Conservation (phyloP, 169 alveolate species). For the Eimeria tenella region DNA sequence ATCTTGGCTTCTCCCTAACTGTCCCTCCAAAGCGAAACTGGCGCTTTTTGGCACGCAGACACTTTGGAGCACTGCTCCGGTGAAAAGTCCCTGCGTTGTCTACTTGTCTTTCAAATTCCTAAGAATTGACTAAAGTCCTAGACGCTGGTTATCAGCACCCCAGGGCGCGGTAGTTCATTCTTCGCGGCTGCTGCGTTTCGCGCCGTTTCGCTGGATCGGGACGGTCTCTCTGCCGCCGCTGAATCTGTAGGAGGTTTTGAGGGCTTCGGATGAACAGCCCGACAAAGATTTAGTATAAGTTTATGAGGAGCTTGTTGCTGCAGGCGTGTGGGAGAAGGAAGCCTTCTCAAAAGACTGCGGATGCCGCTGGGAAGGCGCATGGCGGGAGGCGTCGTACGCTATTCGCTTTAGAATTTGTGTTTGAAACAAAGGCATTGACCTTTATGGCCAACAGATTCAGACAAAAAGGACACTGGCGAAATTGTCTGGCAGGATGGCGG, state of each 20-base stretch:
- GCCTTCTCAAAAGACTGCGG: too few relatives aligned
- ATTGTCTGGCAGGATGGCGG: neutral
- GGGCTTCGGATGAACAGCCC: too few relatives aligned
- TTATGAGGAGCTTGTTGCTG: too few relatives aligned
- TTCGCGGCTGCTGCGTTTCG: neutral
- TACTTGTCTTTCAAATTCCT: neutral
- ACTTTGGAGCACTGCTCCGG: constrained; percentile 21
- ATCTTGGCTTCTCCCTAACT: constrained; percentile 27
- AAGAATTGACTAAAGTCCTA: neutral
- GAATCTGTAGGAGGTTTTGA: too few relatives aligned
- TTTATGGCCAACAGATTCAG: too few relatives aligned
- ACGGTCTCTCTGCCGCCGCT: too few relatives aligned
- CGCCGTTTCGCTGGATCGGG: neutral
- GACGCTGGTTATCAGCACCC: neutral
- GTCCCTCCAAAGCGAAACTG: constrained; percentile 9
- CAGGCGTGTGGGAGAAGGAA: too few relatives aligned
- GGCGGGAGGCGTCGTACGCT: too few relatives aligned
- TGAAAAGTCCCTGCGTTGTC: neutral
- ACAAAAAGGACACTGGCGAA: neutral
- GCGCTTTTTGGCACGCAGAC: constrained; percentile 19
- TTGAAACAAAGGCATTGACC: too few relatives aligned
- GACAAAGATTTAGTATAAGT: too few relatives aligned
- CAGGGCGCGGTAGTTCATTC: constrained; percentile 20
- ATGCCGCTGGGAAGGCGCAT: too few relatives aligned
- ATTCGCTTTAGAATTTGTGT: too few relatives aligned